Evolutionary conservation across 345 rosid species (phyloP), one percentile per base, ranked within the genome.

Genomic region (Punica granatum): DNA sequence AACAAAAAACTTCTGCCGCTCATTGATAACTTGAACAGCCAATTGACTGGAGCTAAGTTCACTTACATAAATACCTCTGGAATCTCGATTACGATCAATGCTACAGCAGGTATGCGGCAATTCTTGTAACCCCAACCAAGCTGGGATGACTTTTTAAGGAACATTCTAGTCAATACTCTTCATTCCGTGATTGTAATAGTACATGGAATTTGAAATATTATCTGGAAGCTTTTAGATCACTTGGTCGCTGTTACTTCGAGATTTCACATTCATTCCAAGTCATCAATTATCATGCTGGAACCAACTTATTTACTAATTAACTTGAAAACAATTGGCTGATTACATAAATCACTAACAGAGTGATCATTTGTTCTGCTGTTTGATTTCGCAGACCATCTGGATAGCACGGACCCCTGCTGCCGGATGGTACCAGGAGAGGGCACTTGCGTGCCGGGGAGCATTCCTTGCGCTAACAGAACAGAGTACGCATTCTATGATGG

Each of bases 401-500:
- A 63, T n/a, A 34, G 46, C 69, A 44, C 33, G 3, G 18, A 23
- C 19, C 7, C 59, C 34, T 42, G 81, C 28, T 82, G 85, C 46
- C 70, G 77, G 1, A 74, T 73, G 23, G 68, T 71, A 21, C 58
- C 67, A 18, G 51, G 39, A 3, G 49, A 59, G 33, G 79, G 82
- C 4, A 70, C 70, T 10, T 83, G 84, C 68, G 36, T 73, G 6
- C 75, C 73, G 3, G 44, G 41, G 18, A 64, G 65, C 35, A 61
- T 35, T 31, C 75, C 83, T 9, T 78, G 86, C 58, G 8, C 13
- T 9, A 31, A 80, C 32, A 71, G 80, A 51, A 34, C 9, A 3
- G 10, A 23, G 2, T 48, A 54, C 39, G 12, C 76, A 32, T 84
- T 82, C 56, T 84, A 75, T 72, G 88, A 84, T 60, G 71, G 80